Conservation (phyloP, 2,329 filamentous ascomycete genomes). For the Didymellaceae sp. region DNA sequence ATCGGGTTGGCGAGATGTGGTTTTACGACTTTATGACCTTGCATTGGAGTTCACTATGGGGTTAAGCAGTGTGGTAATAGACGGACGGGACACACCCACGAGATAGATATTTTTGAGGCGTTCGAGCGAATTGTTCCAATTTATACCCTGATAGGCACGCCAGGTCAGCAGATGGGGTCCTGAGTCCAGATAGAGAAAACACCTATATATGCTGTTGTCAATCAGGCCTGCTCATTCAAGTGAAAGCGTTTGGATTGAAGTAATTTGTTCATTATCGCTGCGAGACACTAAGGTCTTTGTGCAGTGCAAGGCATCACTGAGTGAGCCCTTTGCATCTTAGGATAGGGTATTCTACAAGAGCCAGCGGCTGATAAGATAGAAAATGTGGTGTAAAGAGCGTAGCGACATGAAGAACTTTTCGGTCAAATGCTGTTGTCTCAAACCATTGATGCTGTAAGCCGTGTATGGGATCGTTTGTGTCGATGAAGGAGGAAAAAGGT, state of each 20-base stretch:
- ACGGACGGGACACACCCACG: neutral
- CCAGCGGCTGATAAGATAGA: neutral
- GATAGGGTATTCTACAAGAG: constrained; percentile 18
- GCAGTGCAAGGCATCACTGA: constrained; percentile 3
- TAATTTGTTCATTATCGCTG: constrained; percentile 5
- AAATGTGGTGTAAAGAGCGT: constrained; percentile 11
- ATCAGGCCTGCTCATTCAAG: too few species aligned
- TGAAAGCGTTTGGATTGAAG: neutral
- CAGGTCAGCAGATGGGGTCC: neutral
- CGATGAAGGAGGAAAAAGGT: neutral
- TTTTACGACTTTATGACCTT: neutral
- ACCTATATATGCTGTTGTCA: constrained; percentile 7
- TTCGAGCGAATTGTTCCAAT: neutral
- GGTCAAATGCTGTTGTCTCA: constrained; percentile 9
- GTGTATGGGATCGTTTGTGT: neutral
- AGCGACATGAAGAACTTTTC: constrained; percentile 10
- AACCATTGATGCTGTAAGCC: too few species aligned
- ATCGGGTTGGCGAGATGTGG: too few species aligned
- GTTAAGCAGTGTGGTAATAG: neutral
- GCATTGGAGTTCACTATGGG: neutral
- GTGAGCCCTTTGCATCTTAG: constrained; percentile 1
- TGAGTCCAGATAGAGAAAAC: constrained; percentile 25
- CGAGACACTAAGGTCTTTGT: constrained; percentile 1
- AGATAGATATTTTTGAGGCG: neutral
- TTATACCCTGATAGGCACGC: neutral